phyloP scores from a whole-genome alignment of 768 basidiomycete genomes.

The Clavulina sp. region DNA sequence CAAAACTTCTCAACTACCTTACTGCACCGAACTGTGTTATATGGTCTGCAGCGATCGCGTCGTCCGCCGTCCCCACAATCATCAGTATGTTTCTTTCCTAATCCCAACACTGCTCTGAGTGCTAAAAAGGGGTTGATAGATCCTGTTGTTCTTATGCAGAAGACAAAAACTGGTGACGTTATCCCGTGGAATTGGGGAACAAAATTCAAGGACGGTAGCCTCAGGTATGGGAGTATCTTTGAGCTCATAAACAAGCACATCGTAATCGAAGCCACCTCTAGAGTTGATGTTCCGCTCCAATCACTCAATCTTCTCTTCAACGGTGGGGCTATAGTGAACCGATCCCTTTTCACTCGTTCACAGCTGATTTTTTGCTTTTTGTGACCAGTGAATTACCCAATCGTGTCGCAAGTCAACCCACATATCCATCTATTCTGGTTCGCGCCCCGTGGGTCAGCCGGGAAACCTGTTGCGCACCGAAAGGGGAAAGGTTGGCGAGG shows the following conservation, averaged over 20 bases:
- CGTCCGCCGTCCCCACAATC: slow-evolving; percentile 4
- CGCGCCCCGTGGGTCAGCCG: slow-evolving; percentile 72
- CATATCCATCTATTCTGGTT: slow-evolving; percentile 86
- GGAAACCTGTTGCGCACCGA: slow-evolving; percentile 84
- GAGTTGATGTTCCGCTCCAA: slow-evolving; percentile 91
- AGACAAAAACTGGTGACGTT: slow-evolving; percentile 57
- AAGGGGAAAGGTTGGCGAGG: slow-evolving; percentile 97
- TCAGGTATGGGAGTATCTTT: slow-evolving; percentile 33
- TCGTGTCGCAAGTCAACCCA: slow-evolving; percentile 87
- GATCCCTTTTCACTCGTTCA: slow-evolving; percentile 2
- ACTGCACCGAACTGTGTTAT: slow-evolving; percentile 72
- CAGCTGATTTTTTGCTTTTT: background rate
- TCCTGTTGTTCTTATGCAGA: slow-evolving; percentile 90
- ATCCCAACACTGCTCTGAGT: slow-evolving; percentile 84
- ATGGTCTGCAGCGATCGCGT: slow-evolving; percentile 22
- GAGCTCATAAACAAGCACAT: background rate
- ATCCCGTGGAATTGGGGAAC: slow-evolving; percentile 93
- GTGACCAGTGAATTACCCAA: slow-evolving; percentile 61
- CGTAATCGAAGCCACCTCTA: slow-evolving; percentile 13
- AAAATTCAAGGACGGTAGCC: slow-evolving; percentile 81
- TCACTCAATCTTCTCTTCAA: slow-evolving; percentile 79
- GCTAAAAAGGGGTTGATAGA: slow-evolving; percentile 43
- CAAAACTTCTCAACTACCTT: slow-evolving; percentile 87
- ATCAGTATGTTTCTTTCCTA: slow-evolving; percentile 26
- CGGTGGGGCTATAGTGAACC: slow-evolving; percentile 24